Evolutionary conservation across 2,329 filamentous ascomycete genomes (phyloP), one percentile per base, ranked within the genome.

Genomic region (Zasmidium angulare): DNA sequence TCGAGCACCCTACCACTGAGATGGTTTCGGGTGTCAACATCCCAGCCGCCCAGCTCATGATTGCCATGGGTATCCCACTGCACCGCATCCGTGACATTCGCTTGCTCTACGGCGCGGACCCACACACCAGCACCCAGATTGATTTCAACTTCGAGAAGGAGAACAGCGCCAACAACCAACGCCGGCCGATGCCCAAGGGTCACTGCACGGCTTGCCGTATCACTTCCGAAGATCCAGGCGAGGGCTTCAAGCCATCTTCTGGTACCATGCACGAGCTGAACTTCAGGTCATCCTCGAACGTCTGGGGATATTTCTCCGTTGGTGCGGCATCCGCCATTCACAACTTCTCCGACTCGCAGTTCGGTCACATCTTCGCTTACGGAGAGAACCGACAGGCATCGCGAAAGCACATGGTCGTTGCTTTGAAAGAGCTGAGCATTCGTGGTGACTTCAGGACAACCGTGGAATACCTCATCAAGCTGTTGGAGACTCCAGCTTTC

Each of bases 291-390:
- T 96, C 92, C 76, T 98, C 95, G 64, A 99, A 99, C 69, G 95
- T 98, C 58, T 99, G 95, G 95, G 95, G 95, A 84, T 99, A 99
- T 80, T 99, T 99, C 86, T 99, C 95, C 55, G 95, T 99, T 76
- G 91, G 93, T 81, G 95, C 93, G 10, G 89, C 92, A 57, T 93
- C 93, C 80, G 93, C 93, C 78, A 99, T 99, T 67, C 95, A 99
- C 86, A 97, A 91, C 78, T 99, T 96, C 84, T 98, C 95, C 7
- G 95, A 99, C 81, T 96, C 90, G 72, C 95, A 99, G 74, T 99
- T 99, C 70, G 95, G 95, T 79, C 95, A 99, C 79, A 99, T 99
- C 69, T 99, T 99, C 77, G 96, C 95, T 54, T 99, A 98, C 70
- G 95, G 95, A 62, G 95, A 99, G 83, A 99, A 96, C 81, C 88